A percentile compares a stretch with the other conserved stretches of the same genome.
Evolutionary conservation across 495 filamentous ascomycete species (phyloP).

Genomic region (Penicillium alfredii): DNA sequence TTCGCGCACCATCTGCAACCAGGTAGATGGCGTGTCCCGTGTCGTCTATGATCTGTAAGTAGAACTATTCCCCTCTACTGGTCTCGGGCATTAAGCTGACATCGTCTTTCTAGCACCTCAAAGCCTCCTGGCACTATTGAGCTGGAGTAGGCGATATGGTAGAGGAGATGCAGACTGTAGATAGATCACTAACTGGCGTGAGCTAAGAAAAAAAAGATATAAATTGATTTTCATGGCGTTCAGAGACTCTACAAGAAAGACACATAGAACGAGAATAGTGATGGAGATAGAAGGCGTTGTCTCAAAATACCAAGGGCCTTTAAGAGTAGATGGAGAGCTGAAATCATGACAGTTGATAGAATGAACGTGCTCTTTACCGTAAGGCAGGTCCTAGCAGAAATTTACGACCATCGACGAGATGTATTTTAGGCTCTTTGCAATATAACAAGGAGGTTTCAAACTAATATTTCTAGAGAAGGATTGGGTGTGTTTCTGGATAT

Average conservation of each 20-base stretch:
- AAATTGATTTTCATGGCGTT: neutral
- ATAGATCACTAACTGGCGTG: no score
- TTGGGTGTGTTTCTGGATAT: neutral
- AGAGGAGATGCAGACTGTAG: neutral
- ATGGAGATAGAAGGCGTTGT: no score
- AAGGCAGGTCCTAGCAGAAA: no score
- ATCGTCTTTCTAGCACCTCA: conserved; percentile 9
- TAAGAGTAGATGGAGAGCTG: no score
- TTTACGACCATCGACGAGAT: no score
- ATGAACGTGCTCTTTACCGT: no score
- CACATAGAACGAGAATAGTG: neutral
- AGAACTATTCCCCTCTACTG: neutral
- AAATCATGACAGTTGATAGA: no score
- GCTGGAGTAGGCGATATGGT: conserved; percentile 16
- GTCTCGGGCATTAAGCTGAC: conserved; percentile 6
- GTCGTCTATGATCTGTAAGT: conserved; percentile 24
- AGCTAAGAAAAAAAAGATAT: no score
- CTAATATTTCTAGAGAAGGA: neutral
- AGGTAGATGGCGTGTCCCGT: conserved; percentile 23
- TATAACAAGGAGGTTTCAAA: no score
- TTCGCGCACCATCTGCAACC: conserved; percentile 15
- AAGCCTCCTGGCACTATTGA: conserved; percentile 27
- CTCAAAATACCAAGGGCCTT: no score
- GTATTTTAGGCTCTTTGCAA: no score
- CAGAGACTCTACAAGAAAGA: no score